Evolutionary conservation across 2,329 filamentous ascomycete species (phyloP).

Genomic region (Tolypocladium sp.): DNA sequence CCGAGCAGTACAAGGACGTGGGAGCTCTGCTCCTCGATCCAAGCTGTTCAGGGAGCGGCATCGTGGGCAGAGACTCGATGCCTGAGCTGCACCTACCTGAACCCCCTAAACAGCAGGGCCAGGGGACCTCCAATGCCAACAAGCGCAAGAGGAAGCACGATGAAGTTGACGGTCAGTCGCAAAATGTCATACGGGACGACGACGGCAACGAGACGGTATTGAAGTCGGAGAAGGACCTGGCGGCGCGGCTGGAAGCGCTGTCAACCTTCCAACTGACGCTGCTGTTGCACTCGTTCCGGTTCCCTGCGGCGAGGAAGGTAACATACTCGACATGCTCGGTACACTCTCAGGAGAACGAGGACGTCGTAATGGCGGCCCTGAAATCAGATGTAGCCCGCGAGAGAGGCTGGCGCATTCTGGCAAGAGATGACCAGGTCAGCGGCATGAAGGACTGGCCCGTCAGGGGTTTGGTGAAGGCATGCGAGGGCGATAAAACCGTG

Average conservation of each 20-base stretch:
- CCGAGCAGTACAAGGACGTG: conserved; percentile 57
- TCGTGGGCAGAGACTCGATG: conserved; percentile 77
- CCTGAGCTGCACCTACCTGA: conserved; percentile 55
- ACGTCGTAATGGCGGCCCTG: conserved; percentile 67
- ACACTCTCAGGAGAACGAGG: conserved; percentile 80
- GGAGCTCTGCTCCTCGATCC: conserved; percentile 79
- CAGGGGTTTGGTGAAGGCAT: conserved; percentile 44
- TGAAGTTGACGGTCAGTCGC: conserved; percentile 19
- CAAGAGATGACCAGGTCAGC: conserved; percentile 60
- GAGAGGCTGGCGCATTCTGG: conserved; percentile 70
- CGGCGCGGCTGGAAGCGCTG: conserved; percentile 60
- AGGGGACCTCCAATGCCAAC: conserved; percentile 10
- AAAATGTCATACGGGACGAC: conserved; percentile 42
- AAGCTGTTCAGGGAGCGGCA: conserved; percentile 92
- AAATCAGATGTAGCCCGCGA: conserved; percentile 54
- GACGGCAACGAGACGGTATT: conserved; percentile 47
- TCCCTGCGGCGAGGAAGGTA: conserved; percentile 64
- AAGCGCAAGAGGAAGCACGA: conserved; percentile 38
- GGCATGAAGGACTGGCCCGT: conserved; percentile 72
- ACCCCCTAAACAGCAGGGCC: conserved; percentile 11
- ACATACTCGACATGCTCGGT: conserved; percentile 94
- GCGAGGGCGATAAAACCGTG: conserved; percentile 39
- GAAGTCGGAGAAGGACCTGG: conserved; percentile 45
- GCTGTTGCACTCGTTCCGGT: conserved; percentile 74
- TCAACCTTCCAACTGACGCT: conserved; percentile 76